Base-by-base conservation (phyloP, 129 eudicot genomes). In the Flaveria brownii region DNA sequence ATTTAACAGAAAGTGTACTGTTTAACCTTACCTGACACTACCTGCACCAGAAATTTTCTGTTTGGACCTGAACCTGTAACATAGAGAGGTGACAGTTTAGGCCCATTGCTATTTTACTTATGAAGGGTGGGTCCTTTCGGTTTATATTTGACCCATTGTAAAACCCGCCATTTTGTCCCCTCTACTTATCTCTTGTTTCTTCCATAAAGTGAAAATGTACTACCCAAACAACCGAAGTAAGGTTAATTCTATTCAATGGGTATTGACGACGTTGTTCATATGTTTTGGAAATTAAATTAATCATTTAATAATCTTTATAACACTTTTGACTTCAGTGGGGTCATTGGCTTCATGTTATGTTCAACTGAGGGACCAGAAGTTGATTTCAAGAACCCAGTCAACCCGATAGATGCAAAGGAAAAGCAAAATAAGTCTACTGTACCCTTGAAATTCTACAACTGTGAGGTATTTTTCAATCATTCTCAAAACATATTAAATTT, bases 341-440 rank as follows among this genome's bases (percentile, higher is more conserved):
- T 94, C 46, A 94, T 94, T 33, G 99, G 99, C 41, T 94, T 94
- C 81, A 91, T 94, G 99, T 81, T 94, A 59, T 94, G 99, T 76
- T 91, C 99, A 28, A 91, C 97, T 12, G 97, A 91, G 89, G 99
- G 97, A 20, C 90, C 99, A 0, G 56, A 71, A 20, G 99, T 94
- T 75, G 94, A 94, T 79, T 94, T 94, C 62, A 91, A 91, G 92
- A 73, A 91, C 72, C 99, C 99, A 5, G 57, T 91, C 73, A 89
- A 89, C 87, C 84, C 96, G 15, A 91, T 94, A 42, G 97, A 94
- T 75, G 86, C 78, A 9, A 73, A 82, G 43, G 96, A 84, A 6
- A 71, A 76, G 45, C 86, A 84, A 9, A 78, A 56, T 75, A 79
- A 85, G 42, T 80, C 87, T 12, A 81, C 49, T 33, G 86, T 84